These are phyloP conservation scores for Hypoxylon cercidicola DNA, from an alignment of 495 filamentous ascomycete genomes.

Conservation along the genomic window DNA sequence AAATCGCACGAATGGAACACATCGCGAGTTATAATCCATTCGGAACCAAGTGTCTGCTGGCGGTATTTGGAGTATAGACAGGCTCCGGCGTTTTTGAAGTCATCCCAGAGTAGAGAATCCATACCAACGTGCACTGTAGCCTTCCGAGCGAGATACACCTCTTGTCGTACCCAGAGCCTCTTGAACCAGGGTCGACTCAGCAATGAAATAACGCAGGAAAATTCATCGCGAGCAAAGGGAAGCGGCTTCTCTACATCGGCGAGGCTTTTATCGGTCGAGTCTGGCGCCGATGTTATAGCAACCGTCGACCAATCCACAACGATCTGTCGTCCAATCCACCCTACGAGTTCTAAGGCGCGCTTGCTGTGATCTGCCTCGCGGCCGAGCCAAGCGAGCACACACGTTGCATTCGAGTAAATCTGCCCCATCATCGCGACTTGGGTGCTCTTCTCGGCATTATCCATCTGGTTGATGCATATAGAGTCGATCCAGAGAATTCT, in stretches of 20 bases:
- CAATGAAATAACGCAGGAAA: neutral
- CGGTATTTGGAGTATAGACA: neutral
- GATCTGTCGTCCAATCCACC: neutral
- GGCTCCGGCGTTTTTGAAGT: neutral
- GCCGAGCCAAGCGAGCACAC: neutral
- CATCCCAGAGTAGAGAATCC: neutral
- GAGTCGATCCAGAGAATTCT: neutral
- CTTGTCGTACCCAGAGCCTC: neutral
- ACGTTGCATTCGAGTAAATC: neutral
- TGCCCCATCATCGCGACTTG: neutral
- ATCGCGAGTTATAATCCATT: too few relatives aligned
- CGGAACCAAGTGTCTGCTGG: neutral
- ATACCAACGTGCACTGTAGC: neutral
- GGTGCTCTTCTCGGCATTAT: neutral
- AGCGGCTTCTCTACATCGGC: neutral
- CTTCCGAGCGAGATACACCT: neutral
- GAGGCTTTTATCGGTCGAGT: neutral
- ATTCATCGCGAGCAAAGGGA: neutral
- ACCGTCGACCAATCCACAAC: neutral
- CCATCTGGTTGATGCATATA: neutral
- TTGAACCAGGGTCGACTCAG: neutral
- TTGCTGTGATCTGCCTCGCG: neutral
- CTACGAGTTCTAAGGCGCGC: neutral
- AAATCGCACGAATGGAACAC: too few relatives aligned
- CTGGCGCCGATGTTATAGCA: neutral